Conservation (phyloP, 83 land plant genomes). For the Picea mariana region DNA sequence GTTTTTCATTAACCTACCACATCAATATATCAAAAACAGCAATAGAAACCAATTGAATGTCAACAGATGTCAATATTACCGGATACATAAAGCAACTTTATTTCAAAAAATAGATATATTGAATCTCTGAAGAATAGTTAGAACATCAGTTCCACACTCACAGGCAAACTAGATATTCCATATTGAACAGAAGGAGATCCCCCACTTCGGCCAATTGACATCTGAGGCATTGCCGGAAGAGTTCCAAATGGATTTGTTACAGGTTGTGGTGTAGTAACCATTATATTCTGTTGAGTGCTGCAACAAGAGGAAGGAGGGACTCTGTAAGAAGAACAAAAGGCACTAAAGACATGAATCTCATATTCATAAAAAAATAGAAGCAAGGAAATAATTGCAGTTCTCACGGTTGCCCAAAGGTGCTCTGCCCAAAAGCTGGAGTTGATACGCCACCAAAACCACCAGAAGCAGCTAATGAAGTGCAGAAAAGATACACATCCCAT, state of each 20-base stretch:
- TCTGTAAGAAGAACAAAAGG: not conserved
- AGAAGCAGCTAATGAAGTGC: constrained; percentile 20
- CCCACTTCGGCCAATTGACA: constrained; percentile 55
- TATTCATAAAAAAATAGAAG: not conserved
- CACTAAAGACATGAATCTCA: constrained; percentile 12
- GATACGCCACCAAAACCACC: constrained; percentile 34
- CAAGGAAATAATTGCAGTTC: constrained; percentile 16
- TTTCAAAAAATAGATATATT: not conserved
- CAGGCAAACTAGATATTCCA: constrained; percentile 82
- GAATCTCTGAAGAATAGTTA: not conserved
- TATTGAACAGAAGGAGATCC: constrained; percentile 59
- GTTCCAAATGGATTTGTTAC: constrained; percentile 60
- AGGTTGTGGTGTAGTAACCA: constrained; percentile 39
- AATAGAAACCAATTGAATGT: not conserved
- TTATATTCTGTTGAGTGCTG: constrained; percentile 41
- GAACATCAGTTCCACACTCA: constrained; percentile 34
- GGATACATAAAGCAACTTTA: not conserved
- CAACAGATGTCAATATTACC: not conserved
- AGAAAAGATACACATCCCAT: constrained; percentile 15
- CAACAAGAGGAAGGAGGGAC: not conserved
- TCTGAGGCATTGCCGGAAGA: constrained; percentile 60
- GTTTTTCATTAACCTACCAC: constrained; percentile 35
- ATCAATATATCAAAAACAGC: constrained; percentile 1
- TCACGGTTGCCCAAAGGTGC: constrained; percentile 46
- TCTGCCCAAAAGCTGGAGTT: constrained; percentile 27